Percentiles rank a stretch among this genome's conserved stretches.
These are phyloP conservation scores for Vaccinium darrowii DNA, from an alignment of 148 eudicot genomes.

Conservation along the genomic window DNA sequence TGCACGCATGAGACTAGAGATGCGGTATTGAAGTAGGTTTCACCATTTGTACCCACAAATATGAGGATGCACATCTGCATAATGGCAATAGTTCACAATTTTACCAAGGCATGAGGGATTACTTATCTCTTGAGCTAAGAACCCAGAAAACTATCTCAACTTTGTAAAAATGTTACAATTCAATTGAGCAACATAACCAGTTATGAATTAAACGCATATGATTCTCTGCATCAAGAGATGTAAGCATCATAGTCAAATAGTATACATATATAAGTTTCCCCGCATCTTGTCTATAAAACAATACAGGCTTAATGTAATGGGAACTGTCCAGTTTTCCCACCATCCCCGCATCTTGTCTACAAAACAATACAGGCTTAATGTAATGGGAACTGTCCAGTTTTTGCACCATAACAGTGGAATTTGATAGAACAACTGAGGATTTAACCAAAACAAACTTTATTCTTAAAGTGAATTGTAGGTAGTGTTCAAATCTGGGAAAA, in stretches of 20 bases:
- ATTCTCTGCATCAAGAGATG: neutral
- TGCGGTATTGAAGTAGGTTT: constrained; percentile 88
- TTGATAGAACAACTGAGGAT: neutral
- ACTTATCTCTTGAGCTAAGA: neutral
- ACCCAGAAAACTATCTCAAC: neutral
- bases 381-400: neutral
- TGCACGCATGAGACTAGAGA: constrained; percentile 91
- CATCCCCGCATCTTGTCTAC: neutral
- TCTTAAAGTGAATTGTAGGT: neutral
- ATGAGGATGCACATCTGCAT: constrained; percentile 88
- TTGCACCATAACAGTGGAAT: neutral
- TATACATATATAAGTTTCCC: neutral
- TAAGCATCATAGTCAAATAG: neutral
- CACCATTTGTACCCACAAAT: constrained; percentile 86
- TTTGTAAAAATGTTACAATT: neutral
- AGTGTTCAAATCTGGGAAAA: neutral
- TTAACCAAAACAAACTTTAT: neutral
- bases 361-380: neutral
- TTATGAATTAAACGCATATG: neutral
- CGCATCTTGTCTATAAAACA: neutral
- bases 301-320: neutral
- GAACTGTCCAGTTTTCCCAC: neutral
- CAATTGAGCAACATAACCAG: constrained; percentile 3
- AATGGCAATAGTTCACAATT: neutral
- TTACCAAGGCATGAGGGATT: neutral